Percentiles rank a stretch among this genome's conserved stretches.
Evolutionary conservation across 176 grass and related monocot species (phyloP).

Genomic region (Oryza longistaminata): DNA sequence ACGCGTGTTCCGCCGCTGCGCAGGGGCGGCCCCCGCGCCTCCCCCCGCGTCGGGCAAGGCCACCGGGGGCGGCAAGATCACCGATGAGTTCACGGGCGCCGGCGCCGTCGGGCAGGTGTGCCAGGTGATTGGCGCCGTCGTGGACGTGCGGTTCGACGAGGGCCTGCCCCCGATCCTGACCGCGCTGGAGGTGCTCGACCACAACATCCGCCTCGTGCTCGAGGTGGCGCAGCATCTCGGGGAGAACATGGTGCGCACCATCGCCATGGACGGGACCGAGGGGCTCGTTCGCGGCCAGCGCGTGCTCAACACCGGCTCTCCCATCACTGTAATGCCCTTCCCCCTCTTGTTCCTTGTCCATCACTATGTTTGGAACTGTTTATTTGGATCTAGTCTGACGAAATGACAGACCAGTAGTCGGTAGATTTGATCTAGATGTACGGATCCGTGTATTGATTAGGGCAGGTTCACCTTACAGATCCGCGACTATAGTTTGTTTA

Average conservation of each 20-base stretch:
- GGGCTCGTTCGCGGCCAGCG: conserved; percentile 82
- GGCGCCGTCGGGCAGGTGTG: conserved; percentile 63
- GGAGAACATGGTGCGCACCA: conserved; percentile 93
- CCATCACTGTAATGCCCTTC: conserved; percentile 66
- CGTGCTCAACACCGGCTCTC: conserved; percentile 90
- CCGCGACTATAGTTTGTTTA: not conserved
- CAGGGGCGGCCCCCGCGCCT: conserved; percentile 31
- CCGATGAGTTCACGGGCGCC: conserved; percentile 79
- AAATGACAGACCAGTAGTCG: not conserved
- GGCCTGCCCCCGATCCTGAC: conserved; percentile 85
- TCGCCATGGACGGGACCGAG: conserved; percentile 93
- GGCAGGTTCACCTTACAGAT: conserved; percentile 3
- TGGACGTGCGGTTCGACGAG: conserved; percentile 81
- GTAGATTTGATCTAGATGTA: conserved; percentile 23
- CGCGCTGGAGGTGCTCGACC: conserved; percentile 85
- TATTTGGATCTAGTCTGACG: conserved; percentile 27
- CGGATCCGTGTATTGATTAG: not conserved
- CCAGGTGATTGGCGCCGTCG: conserved; percentile 79
- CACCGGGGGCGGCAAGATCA: conserved; percentile 54
- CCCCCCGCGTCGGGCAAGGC: conserved; percentile 41
- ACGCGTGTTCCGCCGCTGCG: conserved; percentile 57
- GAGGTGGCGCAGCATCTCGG: conserved; percentile 98
- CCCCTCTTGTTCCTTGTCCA: not conserved
- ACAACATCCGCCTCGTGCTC: conserved; percentile 85
- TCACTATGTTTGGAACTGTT: not conserved